These are phyloP conservation scores for Arctium lappa DNA, from an alignment of 129 eudicot genomes.

Conservation along the genomic window DNA sequence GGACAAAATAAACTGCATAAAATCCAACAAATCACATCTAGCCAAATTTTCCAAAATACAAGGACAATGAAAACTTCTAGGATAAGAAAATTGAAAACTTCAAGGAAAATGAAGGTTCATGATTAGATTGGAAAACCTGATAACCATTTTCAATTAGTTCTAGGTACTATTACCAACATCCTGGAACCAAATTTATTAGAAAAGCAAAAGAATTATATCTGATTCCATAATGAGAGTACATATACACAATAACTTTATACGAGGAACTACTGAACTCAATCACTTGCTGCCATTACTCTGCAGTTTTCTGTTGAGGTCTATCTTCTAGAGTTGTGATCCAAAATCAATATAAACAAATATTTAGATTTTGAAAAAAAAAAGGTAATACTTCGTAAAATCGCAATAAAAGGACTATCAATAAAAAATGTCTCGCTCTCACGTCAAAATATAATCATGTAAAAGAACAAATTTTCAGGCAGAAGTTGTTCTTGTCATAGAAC, in stretches of 20 bases:
- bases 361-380: neutral
- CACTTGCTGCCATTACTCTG: no score
- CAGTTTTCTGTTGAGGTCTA: neutral
- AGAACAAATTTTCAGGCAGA: neutral
- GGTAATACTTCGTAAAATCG: neutral
- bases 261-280: no score
- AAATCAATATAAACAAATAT: neutral
- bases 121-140: neutral
- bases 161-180: neutral
- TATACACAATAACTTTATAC: neutral
- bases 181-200: neutral
- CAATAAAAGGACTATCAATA: neutral
- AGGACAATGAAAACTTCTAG: no score
- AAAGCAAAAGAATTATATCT: neutral
- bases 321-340: neutral
- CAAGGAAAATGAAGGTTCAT: neutral
- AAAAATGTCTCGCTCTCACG: no score
- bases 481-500: neutral
- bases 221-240: neutral
- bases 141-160: neutral
- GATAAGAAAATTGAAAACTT: neutral
- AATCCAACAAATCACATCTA: no score
- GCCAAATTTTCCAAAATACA: no score
- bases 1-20: no score
- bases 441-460: neutral